phyloP scores from a whole-genome alignment of 768 basidiomycete species.

The Boletus pseudopeckii region DNA sequence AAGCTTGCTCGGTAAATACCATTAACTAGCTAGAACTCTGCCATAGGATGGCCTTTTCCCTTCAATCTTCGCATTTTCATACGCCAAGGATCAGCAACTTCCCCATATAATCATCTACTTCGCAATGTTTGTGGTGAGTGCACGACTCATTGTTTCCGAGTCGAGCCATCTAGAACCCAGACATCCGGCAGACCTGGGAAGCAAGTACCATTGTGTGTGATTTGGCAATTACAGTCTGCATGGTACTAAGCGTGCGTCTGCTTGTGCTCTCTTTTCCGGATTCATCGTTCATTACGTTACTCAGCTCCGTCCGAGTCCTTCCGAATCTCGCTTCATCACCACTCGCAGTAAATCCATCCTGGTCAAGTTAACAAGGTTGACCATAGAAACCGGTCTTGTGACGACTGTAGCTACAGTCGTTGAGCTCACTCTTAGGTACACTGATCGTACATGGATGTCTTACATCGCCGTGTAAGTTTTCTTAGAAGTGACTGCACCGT shows the following conservation, averaged over 20 bases:
- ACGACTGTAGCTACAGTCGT: constrained; percentile 9
- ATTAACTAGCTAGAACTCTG: neutral
- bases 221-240: constrained; percentile 10
- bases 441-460: neutral
- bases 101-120: neutral
- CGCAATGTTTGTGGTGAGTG: neutral
- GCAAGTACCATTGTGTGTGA: constrained; percentile 11
- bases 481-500: rapidly evolving
- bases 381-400: constrained; percentile 14
- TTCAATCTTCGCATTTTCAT: neutral
- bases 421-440: neutral
- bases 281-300: neutral
- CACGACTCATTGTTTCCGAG: neutral
- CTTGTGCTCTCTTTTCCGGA: neutral
- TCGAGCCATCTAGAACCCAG: neutral
- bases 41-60: neutral
- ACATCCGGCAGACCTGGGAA: constrained; percentile 8
- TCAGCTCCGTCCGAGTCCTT: constrained; percentile 7
- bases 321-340: neutral
- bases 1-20: neutral
- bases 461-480: constrained; percentile 11
- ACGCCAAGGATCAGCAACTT: no score
- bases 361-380: constrained; percentile 7
- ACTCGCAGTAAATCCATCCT: neutral
- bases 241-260: constrained; percentile 3